Conservation (phyloP, 1,284 basidiomycete genomes). For the Caloboletus inedulis region DNA sequence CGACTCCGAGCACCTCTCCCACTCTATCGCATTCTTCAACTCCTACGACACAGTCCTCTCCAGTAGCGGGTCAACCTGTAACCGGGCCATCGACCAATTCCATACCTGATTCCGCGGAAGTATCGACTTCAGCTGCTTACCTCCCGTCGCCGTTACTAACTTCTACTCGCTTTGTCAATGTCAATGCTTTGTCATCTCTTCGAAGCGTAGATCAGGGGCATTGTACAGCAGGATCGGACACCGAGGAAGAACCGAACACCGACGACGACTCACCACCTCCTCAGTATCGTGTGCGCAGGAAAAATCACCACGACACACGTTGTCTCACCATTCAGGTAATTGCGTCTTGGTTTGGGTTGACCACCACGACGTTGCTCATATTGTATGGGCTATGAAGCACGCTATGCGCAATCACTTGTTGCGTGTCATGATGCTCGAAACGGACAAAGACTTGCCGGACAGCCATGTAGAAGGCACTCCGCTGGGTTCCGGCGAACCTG, state of each 20-base stretch:
- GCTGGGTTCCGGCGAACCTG: slow-evolving; percentile 44
- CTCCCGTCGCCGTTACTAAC: slow-evolving; percentile 16
- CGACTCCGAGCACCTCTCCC: slow-evolving; percentile 34
- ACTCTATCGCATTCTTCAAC: slow-evolving; percentile 30
- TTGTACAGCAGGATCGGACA: slow-evolving; percentile 34
- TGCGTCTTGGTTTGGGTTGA: not conserved
- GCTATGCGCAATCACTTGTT: slow-evolving; percentile 65
- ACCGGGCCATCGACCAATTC: slow-evolving; percentile 3
- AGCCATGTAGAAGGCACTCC: slow-evolving; percentile 52
- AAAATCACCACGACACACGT: slow-evolving; percentile 57
- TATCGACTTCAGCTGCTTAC: slow-evolving; percentile 2
- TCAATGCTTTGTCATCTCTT: slow-evolving; percentile 18
- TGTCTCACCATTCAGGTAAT: slow-evolving; percentile 64
- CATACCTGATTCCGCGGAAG: slow-evolving; percentile 7
- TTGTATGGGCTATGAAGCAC: slow-evolving; percentile 41
- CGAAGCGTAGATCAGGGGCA: slow-evolving; percentile 35
- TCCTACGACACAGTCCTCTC: slow-evolving; percentile 6
- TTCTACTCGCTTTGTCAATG: slow-evolving; percentile 23
- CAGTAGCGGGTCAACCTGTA: slow-evolving; percentile 1
- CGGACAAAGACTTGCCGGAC: slow-evolving; percentile 57
- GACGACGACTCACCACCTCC: slow-evolving; percentile 34
- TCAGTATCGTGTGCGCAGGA: slow-evolving; percentile 42
- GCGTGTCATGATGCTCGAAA: slow-evolving; percentile 52
- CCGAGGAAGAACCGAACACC: slow-evolving; percentile 36
- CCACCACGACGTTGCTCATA: slow-evolving; percentile 4